A percentile compares a stretch with the other conserved stretches of the same genome.
These are phyloP conservation scores for Acidiella bohemica DNA, from an alignment of 495 filamentous ascomycete species.

Conservation along the genomic window DNA sequence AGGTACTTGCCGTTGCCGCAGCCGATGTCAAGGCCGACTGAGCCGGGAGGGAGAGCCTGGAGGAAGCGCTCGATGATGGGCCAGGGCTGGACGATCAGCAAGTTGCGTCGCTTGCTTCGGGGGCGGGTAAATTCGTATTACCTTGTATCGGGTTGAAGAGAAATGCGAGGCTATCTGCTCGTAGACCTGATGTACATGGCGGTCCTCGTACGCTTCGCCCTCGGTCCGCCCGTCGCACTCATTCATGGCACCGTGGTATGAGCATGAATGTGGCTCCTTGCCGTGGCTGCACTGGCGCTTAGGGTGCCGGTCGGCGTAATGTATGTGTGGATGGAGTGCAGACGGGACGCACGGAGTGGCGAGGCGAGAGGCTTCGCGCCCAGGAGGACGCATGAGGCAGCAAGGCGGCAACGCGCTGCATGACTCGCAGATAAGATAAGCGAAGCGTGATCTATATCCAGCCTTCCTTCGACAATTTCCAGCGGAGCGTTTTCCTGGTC, in stretches of 20 bases:
- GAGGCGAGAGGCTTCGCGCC: too few species aligned
- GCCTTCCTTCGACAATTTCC: too few species aligned
- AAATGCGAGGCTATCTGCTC: constrained; percentile 91
- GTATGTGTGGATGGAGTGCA: too few species aligned
- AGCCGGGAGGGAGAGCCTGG: constrained; percentile 46
- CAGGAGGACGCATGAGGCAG: too few species aligned
- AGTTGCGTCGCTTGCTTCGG: neutral
- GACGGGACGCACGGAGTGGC: too few species aligned
- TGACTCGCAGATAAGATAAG: too few species aligned
- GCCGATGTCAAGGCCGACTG: constrained; percentile 80
- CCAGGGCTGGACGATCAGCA: constrained; percentile 57
- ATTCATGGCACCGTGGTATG: neutral
- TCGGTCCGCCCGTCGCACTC: neutral
- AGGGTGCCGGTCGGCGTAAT: neutral
- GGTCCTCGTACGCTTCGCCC: constrained; percentile 49
- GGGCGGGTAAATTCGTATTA: constrained; percentile 19
- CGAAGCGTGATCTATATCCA: too few species aligned
- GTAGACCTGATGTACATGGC: constrained; percentile 87
- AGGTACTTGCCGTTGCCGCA: constrained; percentile 98
- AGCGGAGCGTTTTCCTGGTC: too few species aligned
- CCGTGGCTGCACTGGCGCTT: neutral
- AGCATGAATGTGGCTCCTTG: too few species aligned
- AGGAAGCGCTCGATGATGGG: constrained; percentile 80
- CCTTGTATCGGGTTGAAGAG: constrained; percentile 88
- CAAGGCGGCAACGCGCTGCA: too few species aligned